A percentile compares a stretch with the other conserved stretches of the same genome.
Evolutionary conservation across 208 protist genomes (phyloP).

Genomic region (Phytomonas sp.): DNA sequence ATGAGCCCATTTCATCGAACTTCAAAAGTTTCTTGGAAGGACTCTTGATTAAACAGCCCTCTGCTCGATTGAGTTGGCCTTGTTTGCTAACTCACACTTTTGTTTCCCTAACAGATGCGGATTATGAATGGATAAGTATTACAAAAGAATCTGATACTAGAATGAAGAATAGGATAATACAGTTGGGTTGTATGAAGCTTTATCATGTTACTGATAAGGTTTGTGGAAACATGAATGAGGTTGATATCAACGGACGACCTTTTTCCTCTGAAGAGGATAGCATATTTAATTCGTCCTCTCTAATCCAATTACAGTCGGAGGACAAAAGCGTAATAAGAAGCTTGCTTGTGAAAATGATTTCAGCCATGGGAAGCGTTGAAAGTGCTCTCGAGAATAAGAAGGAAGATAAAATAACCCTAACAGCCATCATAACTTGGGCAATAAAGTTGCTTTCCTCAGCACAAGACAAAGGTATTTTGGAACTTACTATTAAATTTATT

Average conservation of each 20-base stretch:
- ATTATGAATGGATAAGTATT: slow-evolving; percentile 51
- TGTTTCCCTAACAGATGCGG: slow-evolving; percentile 64
- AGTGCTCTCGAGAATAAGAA: not conserved
- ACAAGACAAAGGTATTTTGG: slow-evolving; percentile 1
- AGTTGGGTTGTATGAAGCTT: slow-evolving; percentile 50
- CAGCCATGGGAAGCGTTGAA: not conserved
- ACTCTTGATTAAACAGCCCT: slow-evolving; percentile 91
- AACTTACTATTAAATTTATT: slow-evolving; percentile 39
- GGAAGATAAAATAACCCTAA: not conserved
- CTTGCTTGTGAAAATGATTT: slow-evolving; percentile 4
- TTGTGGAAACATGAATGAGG: not conserved
- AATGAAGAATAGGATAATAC: slow-evolving; percentile 78
- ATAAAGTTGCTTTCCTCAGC: not conserved
- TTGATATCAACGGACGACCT: not conserved
- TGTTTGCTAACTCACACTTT: slow-evolving; percentile 85
- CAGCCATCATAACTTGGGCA: not conserved
- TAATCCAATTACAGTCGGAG: slow-evolving; percentile 12
- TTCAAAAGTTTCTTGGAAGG: slow-evolving; percentile 92
- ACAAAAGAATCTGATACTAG: slow-evolving; percentile 58
- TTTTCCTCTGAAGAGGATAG: not conserved
- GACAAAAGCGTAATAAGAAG: slow-evolving; percentile 1
- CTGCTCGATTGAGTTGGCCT: slow-evolving; percentile 90
- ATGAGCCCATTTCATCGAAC: slow-evolving; percentile 74
- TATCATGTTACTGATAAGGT: slow-evolving; percentile 3
- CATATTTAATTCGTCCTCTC: slow-evolving; percentile 9